Evolutionary conservation across 2,329 filamentous ascomycete species (phyloP), one percentile per base, ranked within the genome.

Genomic region (Chrysoporthe austroafricana): DNA sequence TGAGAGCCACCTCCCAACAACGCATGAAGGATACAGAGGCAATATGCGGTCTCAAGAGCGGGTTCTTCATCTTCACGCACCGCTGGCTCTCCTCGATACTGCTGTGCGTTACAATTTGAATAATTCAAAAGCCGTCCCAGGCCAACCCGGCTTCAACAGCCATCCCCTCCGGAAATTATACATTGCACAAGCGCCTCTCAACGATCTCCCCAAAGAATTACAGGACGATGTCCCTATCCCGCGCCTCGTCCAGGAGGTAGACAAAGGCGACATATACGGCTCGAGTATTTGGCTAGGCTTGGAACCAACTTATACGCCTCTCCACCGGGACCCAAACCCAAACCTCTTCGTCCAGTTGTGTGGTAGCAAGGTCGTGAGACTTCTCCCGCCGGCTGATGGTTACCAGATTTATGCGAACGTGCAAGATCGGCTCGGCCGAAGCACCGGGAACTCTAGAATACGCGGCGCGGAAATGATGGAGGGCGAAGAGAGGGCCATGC

Each of bases 301-400:
- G 16, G 88, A 93, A 50, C 93, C 93, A 0, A 97, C 94, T 0
- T 94, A 93, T 73, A 97, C 96, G 0, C 94, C 96, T 3, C 82
- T 97, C 3, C 96, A 99, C 78, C 88, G 91, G 65, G 96, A 99
- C 74, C 96, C 96, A 0, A 98, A 98, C 74, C 93, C 93, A 0
- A 99, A 99, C 75, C 74, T 97, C 0, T 97, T 98, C 76, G 88
- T 92, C 58, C 96, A 99, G 78, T 78, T 98, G 14, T 88, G 87
- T 18, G 88, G 92, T 4, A 78, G 76, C 63, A 99, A 99, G 78
- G 76, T 81, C 0, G 82, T 97, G 18, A 85, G 94, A n/a, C 76
- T 97, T 14, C 83, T 95, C 67, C 80, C 83, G 4, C 93, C 94
- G 0, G 74, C 78, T 0, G 74, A 82, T 3, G 96, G 96, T 0